Evolutionary conservation across 2,329 filamentous ascomycete genomes (phyloP).

Genomic region (Neofusicoccum ribis): DNA sequence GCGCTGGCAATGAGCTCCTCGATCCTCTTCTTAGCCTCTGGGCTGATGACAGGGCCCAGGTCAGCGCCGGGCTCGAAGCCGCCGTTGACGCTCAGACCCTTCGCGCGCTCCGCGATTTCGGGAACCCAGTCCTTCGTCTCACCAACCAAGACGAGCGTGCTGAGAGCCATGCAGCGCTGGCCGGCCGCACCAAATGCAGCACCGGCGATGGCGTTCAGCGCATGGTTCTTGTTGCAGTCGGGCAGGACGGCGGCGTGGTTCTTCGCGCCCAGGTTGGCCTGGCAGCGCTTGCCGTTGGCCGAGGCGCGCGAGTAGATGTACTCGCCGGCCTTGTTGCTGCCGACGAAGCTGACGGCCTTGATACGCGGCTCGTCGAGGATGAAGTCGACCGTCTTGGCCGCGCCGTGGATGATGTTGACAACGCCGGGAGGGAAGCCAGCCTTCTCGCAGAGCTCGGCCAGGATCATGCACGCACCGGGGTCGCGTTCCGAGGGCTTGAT

Average conservation of each 20-base stretch:
- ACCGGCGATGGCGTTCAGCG: slow-evolving; percentile 79
- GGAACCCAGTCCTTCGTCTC: slow-evolving; percentile 81
- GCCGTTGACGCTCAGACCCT: slow-evolving; percentile 71
- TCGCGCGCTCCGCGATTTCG: slow-evolving; percentile 75
- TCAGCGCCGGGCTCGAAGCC: slow-evolving; percentile 81
- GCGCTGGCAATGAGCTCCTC: slow-evolving; percentile 73
- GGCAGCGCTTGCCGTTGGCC: slow-evolving; percentile 83
- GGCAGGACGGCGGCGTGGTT: slow-evolving; percentile 84
- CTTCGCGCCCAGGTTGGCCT: slow-evolving; percentile 85
- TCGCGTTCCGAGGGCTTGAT: slow-evolving; percentile 86
- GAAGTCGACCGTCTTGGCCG: slow-evolving; percentile 80
- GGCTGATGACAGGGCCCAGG: slow-evolving; percentile 78
- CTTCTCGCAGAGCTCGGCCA: slow-evolving; percentile 76
- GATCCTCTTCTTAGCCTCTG: slow-evolving; percentile 76
- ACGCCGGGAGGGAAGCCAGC: slow-evolving; percentile 81
- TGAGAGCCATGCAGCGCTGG: slow-evolving; percentile 84
- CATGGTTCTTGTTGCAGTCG: slow-evolving; percentile 88
- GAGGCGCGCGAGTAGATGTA: slow-evolving; percentile 80
- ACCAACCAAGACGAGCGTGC: slow-evolving; percentile 78
- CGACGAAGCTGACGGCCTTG: slow-evolving; percentile 85
- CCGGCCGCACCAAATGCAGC: slow-evolving; percentile 84
- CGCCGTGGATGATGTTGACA: slow-evolving; percentile 79
- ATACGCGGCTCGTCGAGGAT: slow-evolving; percentile 82
- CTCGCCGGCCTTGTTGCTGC: slow-evolving; percentile 83
- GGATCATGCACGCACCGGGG: slow-evolving; percentile 80